Evolutionary conservation across 2,329 filamentous ascomycete species (phyloP).

Genomic region (Fusarium longipes): DNA sequence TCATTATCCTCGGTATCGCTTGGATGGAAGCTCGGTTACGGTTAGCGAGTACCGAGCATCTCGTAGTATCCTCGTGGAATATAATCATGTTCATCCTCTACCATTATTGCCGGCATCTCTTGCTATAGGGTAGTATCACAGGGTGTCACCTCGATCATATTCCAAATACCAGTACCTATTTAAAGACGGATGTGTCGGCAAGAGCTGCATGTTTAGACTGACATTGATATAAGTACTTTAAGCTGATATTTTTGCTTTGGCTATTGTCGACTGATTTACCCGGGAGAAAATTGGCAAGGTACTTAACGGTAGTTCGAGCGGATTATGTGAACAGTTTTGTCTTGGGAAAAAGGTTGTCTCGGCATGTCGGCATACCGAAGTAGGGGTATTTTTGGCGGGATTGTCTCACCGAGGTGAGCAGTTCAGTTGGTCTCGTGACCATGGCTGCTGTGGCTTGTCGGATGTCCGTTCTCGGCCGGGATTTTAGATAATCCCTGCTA

Average conservation of each 20-base stretch:
- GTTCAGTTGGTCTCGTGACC: constrained; percentile 28
- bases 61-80: no score
- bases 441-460: not conserved
- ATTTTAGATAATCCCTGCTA: constrained; percentile 27
- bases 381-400: constrained; percentile 2
- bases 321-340: constrained; percentile 13
- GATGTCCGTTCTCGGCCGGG: constrained; percentile 25
- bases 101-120: no score
- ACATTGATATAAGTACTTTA: not conserved
- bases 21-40: constrained; percentile 36
- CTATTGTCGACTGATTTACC: constrained; percentile 8
- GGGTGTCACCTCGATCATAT: not conserved
- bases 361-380: constrained; percentile 31
- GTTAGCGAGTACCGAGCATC: constrained; percentile 3
- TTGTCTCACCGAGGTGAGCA: constrained; percentile 27
- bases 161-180: not conserved
- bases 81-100: no score
- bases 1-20: constrained; percentile 29
- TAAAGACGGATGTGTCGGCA: constrained; percentile 20
- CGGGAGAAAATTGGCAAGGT: constrained; percentile 14
- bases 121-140: no score
- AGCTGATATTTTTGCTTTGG: not conserved
- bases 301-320: constrained; percentile 3
- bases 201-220: not conserved
- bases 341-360: constrained; percentile 20